These are phyloP conservation scores for Clonostachys byssicola DNA, from an alignment of 2,329 filamentous ascomycete species.

Conservation along the genomic window DNA sequence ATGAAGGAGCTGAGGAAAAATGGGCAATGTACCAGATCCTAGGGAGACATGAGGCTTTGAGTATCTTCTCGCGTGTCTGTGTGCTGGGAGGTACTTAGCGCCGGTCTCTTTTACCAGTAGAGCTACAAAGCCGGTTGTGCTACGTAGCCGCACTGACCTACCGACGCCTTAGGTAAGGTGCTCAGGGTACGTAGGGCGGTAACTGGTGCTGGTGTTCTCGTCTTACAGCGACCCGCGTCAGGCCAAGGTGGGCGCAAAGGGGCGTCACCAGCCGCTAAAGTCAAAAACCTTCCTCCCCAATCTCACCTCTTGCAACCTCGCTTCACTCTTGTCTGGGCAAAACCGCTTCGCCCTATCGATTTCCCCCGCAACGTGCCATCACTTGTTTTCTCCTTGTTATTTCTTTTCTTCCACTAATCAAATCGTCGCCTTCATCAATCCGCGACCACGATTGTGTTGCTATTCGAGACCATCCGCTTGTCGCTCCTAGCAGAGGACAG, in stretches of 20 bases:
- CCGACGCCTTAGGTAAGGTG: too few species aligned
- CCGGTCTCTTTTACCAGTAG: too few species aligned
- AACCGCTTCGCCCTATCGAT: not conserved
- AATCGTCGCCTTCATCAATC: not conserved
- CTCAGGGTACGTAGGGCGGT: too few species aligned
- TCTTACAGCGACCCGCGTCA: not conserved
- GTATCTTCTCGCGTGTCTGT: too few species aligned
- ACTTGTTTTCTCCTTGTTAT: not conserved
- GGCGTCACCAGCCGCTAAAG: not conserved
- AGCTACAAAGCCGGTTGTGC: too few species aligned
- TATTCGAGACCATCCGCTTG: constrained; percentile 3
- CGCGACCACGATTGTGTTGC: not conserved
- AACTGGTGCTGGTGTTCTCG: not conserved
- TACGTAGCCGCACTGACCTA: too few species aligned
- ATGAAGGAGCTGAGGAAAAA: too few species aligned
- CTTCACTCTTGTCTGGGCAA: not conserved
- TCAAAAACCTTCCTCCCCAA: not conserved
- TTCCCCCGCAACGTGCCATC: not conserved
- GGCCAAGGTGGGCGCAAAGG: not conserved
- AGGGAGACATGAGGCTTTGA: too few species aligned
- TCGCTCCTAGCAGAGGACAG: constrained; percentile 17
- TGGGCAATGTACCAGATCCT: too few species aligned
- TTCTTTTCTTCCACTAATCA: not conserved
- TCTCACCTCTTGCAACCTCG: not conserved
- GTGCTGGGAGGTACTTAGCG: too few species aligned